Evolutionary conservation across 208 protist genomes (phyloP), one percentile per base, ranked within the genome.

Genomic region (Leishmania mexicana): DNA sequence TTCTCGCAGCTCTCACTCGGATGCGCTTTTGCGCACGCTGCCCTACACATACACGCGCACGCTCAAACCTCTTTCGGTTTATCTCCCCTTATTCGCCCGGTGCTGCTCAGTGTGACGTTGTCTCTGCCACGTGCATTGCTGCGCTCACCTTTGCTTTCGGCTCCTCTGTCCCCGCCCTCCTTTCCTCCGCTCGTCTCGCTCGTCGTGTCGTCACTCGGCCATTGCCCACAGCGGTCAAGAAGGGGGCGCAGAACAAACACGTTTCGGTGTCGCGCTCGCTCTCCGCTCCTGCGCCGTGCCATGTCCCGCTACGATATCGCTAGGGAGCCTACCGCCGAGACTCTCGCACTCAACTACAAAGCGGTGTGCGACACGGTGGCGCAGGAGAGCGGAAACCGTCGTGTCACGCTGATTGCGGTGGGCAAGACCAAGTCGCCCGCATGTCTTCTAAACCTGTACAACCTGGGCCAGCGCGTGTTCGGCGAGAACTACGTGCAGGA

Each of bases 401-500:
- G n/a, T 45, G 90, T 95, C 60, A 73, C 64, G 28, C 81, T 97
- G 40, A 83, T 96, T 67, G 90, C 94, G 31, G 94, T 92, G 58
- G 92, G 92, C 83, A 97, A 97, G 80, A 96, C 94, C 10, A 97
- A 97, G 81, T 96, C 94, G 0, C 88, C 92, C 15, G 84, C 81
- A 42, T 94, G 89, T 64, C 31, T 97, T 58, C 79, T 89, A 42
- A 67, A 49, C 17, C 70, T 96, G 2, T 96, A 97, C 78, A 85
- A 96, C 51, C 82, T 76, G 17, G 91, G 90, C 31, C 90, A 94
- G 7, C 93, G 92, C 71, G 78, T 87, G 38, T 99, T 99, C 87
- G 99, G 98, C 57, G 99, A 99, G 82, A 99, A 99, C 86, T 99
- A 99, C 81, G 97, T 99, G 54, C 96, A 99, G 86, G 98, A 99